phyloP scores from a whole-genome alignment of 257 asterid species.

The Fraxinus americana region DNA sequence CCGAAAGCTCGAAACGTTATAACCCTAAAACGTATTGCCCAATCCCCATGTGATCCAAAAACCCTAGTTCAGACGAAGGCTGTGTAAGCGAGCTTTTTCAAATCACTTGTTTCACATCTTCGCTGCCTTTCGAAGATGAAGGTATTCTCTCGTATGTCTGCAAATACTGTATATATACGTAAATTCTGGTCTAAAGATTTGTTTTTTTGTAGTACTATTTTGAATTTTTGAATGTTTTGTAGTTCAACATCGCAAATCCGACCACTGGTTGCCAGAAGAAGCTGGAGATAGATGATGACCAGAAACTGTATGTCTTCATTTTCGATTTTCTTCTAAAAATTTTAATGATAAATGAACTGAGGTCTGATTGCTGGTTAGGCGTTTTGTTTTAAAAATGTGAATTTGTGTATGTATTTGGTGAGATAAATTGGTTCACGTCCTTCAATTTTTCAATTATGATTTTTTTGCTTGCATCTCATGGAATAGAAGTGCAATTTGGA shows the following conservation, averaged over 20 bases:
- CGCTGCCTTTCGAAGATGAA: no score
- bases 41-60: no score
- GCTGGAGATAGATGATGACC: slow-evolving; percentile 7
- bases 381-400: background rate
- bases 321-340: background rate
- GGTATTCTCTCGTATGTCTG: no score
- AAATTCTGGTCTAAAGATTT: background rate
- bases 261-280: slow-evolving; percentile 11
- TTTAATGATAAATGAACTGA: background rate
- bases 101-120: no score
- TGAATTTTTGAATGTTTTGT: background rate
- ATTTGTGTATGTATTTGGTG: background rate
- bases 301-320: background rate
- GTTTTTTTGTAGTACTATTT: background rate
- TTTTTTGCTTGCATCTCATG: background rate
- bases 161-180: no score
- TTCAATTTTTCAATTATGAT: background rate
- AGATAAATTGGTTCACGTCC: background rate
- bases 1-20: no score
- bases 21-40: no score
- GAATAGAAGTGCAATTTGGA: background rate
- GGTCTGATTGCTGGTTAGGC: background rate
- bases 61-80: no score
- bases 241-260: slow-evolving; percentile 10
- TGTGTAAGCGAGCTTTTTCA: no score